These are phyloP conservation scores for Curvularia verruculosa DNA, from an alignment of 2,329 filamentous ascomycete species.

Conservation along the genomic window DNA sequence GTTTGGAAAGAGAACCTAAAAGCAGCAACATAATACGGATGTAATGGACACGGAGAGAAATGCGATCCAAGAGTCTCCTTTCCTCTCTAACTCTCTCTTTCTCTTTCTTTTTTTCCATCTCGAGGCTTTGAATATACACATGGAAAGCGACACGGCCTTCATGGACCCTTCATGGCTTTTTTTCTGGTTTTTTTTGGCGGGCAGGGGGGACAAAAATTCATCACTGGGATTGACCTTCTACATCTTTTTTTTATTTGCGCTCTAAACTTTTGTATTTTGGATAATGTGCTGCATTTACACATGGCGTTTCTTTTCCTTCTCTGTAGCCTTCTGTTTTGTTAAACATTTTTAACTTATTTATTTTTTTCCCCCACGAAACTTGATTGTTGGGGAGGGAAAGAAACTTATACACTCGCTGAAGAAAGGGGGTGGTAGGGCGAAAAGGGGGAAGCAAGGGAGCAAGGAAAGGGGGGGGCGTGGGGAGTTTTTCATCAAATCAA, in stretches of 20 bases:
- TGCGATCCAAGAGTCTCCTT: slow-evolving; percentile 5
- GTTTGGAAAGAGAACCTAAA: slow-evolving; percentile 5
- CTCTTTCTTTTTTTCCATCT: neutral
- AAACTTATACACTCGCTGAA: neutral
- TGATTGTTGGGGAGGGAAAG: no score
- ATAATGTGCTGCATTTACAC: slow-evolving; percentile 12
- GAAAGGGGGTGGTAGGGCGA: no score
- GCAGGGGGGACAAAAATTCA: neutral
- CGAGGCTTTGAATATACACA: slow-evolving; percentile 8
- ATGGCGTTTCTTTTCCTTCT: slow-evolving; percentile 1
- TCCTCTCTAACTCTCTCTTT: neutral
- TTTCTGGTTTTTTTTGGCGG: neutral
- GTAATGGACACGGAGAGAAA: slow-evolving; percentile 10
- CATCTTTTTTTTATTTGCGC: neutral
- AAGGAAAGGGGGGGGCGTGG: neutral
- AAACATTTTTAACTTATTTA: no score
- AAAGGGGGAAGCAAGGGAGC: no score
- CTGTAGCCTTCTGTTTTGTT: neutral
- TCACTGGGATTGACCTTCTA: no score
- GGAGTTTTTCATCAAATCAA: no score
- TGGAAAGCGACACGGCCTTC: slow-evolving; percentile 21
- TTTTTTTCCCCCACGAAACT: neutral
- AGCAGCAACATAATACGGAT: slow-evolving; percentile 8
- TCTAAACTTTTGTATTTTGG: neutral
- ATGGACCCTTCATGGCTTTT: neutral